Evolutionary conservation across 805 yeast genomes (phyloP), one percentile per base, ranked within the genome.

Genomic region (Wickerhamiella galacta): DNA sequence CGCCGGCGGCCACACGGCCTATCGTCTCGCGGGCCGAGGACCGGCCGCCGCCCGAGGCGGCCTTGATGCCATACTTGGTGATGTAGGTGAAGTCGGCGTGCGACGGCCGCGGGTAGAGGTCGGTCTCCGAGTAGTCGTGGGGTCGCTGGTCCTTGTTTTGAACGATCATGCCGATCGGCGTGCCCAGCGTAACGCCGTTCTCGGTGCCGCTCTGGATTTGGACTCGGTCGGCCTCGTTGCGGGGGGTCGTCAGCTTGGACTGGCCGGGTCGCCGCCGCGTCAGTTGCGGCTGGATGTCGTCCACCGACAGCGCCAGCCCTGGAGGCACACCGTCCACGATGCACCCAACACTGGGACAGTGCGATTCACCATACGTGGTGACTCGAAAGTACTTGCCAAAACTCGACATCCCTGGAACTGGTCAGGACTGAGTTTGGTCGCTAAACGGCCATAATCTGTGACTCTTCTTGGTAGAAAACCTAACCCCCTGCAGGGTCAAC

Each of bases 271-370:
- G 76, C 66, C 98, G 77, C 61, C 98, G 73, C 16, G 93, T 75
- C 47, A 90, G 61, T 63, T 90, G 98, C 12, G 95, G 93, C 62
- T 90, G 98, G 44, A 90, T 70, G 51, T 90, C 96, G 4, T 61
- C 72, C 56, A 81, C 95, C 12, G 77, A 67, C 34, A 90, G 68
- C 6, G 72, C 66, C 70, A 90, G 65, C 20, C 94, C 94, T 19
- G 98, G 95, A 20, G 98, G 98, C 26, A 83, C 90, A 38, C 98
- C 98, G 46, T 90, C 98, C 25, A 90, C 95, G 40, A 90, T 90
- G 60, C 96, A 90, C 20, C 98, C 98, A 26, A 90, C 98, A 7
- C 94, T 80, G 49, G 73, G 78, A 63, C 98, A 90, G 62, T 90
- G 98, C 6, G 95, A 82, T 56, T 90, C 98, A 44, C 98, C 98